Evolutionary conservation across 805 yeast genomes (phyloP).

Genomic region (Saccharomyces kudriavzevii): DNA sequence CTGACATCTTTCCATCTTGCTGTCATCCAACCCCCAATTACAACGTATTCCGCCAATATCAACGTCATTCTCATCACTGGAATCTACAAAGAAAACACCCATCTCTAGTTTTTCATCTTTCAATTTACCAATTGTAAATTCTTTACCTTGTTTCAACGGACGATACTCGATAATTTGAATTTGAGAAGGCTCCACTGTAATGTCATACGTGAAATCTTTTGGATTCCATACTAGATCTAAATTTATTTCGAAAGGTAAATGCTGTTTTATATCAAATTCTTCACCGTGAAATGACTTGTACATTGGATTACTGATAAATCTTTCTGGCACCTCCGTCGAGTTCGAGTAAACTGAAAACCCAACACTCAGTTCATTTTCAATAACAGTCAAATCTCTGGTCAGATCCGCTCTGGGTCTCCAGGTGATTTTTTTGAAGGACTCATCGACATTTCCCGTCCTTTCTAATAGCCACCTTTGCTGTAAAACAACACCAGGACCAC

Average conservation of each 20-base stretch:
- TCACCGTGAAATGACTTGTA: slow-evolving; percentile 12
- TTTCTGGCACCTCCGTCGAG: background rate
- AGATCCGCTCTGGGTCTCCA: slow-evolving; percentile 7
- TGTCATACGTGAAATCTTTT: slow-evolving; percentile 11
- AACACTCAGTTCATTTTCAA: slow-evolving; percentile 7
- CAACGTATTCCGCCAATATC: slow-evolving; percentile 25
- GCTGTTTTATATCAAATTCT: slow-evolving; percentile 1
- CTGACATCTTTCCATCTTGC: slow-evolving; percentile 18
- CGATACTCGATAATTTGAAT: slow-evolving; percentile 19
- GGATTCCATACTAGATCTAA: slow-evolving; percentile 4
- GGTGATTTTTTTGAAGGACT: slow-evolving; percentile 7
- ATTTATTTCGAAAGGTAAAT: slow-evolving; percentile 1
- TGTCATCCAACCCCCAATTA: slow-evolving; percentile 15
- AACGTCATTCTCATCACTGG: slow-evolving; percentile 15
- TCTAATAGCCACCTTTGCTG: slow-evolving; percentile 13
- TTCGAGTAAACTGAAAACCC: slow-evolving; percentile 18
- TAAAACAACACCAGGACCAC: slow-evolving; percentile 8
- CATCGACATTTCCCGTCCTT: background rate
- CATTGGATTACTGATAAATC: slow-evolving; percentile 8
- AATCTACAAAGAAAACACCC: slow-evolving; percentile 25
- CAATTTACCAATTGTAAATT: slow-evolving; percentile 3
- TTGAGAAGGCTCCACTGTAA: slow-evolving; percentile 3
- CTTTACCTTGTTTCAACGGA: slow-evolving; percentile 3
- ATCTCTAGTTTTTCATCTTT: slow-evolving; percentile 16
- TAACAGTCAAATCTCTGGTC: background rate